Evolutionary conservation across 2,329 filamentous ascomycete species (phyloP).

Genomic region (Diaporthe helianthi): DNA sequence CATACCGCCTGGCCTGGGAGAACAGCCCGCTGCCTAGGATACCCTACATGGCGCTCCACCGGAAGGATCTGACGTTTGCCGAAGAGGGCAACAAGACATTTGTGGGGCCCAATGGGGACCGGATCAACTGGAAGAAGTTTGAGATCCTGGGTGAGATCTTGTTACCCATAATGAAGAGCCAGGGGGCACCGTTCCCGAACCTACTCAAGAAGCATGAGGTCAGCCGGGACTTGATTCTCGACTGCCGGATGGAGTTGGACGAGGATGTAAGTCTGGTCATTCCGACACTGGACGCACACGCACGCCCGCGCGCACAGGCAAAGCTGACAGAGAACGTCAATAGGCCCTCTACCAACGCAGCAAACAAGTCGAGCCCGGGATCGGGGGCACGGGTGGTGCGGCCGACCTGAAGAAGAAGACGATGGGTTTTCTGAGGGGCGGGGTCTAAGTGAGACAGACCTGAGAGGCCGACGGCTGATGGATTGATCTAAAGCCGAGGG

Average conservation of each 20-base stretch:
- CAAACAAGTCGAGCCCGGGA: slow-evolving; percentile 33
- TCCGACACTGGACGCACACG: not conserved
- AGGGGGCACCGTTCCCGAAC: slow-evolving; percentile 81
- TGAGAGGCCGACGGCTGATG: slow-evolving; percentile 1
- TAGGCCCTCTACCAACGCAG: slow-evolving; percentile 35
- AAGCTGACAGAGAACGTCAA: slow-evolving; percentile 3
- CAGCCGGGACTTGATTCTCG: slow-evolving; percentile 77
- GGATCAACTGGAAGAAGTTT: slow-evolving; percentile 98
- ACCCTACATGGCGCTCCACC: slow-evolving; percentile 89
- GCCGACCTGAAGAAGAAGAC: slow-evolving; percentile 34
- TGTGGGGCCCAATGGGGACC: slow-evolving; percentile 72
- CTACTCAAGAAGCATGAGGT: slow-evolving; percentile 70
- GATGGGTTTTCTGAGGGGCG: slow-evolving; percentile 31
- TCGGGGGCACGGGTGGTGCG: slow-evolving; percentile 26
- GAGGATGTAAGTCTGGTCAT: slow-evolving; percentile 75
- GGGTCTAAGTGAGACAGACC: not conserved
- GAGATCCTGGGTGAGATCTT: slow-evolving; percentile 94
- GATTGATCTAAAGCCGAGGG: slow-evolving; percentile 2
- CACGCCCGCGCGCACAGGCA: not conserved
- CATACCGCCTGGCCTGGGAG: slow-evolving; percentile 97
- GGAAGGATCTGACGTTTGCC: slow-evolving; percentile 87
- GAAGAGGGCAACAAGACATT: slow-evolving; percentile 94
- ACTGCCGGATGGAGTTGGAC: slow-evolving; percentile 81
- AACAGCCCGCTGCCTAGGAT: slow-evolving; percentile 91
- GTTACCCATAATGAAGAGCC: slow-evolving; percentile 88